Base-by-base conservation (phyloP, 352 stramenopile species). In the Thraustochytrium sp. region DNA sequence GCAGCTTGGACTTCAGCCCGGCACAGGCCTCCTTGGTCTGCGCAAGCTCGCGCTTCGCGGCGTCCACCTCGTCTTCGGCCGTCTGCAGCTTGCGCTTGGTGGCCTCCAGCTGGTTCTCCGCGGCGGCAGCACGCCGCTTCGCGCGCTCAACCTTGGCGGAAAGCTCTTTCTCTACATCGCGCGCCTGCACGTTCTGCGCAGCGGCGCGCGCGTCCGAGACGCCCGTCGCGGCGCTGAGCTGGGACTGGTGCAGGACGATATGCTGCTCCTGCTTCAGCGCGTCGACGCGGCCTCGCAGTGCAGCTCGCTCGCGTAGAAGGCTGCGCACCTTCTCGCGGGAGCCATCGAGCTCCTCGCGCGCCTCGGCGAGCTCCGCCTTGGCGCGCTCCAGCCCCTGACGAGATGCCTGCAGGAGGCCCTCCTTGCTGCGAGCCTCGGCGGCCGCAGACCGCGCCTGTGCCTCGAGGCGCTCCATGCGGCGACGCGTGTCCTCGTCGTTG, bases 161-260 rank as follows among this genome's bases (percentile, higher is more conserved):
- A n/a, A 75, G 62, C 62, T 75, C 40, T 72, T 44, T 72, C 31
- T 72, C 59, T 55, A 29, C 40, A 44, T 72, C 59, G 34, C 59
- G 59, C 21, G 59, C 21, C 34, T 16, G 26, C 26, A 72, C 59
- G 36, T 16, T 72, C 40, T 72, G 59, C 36, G 59, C 59, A 31
- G 59, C 59, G 21, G 9, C 40, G 16, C 40, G 59, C 1, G 59
- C 59, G 26, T 72, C 59, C 26, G 59, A 72, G 26, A 42, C 21
- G 18, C 8, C 11, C 4, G 18, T 3, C 26, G 3, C 26, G 18
- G 16, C 31, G 23, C 31, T 36, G 18, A 16, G 55, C 55, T 46
- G 55, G 1, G 8, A 16, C 42, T 49, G 42, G 5, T 49, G 42
- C 5, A 49, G 42, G 5, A 16, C 5, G 16, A 49, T 5, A 5